These are phyloP conservation scores for Cucurbita pepo DNA, from an alignment of 306 rosid genomes.

Conservation along the genomic window DNA sequence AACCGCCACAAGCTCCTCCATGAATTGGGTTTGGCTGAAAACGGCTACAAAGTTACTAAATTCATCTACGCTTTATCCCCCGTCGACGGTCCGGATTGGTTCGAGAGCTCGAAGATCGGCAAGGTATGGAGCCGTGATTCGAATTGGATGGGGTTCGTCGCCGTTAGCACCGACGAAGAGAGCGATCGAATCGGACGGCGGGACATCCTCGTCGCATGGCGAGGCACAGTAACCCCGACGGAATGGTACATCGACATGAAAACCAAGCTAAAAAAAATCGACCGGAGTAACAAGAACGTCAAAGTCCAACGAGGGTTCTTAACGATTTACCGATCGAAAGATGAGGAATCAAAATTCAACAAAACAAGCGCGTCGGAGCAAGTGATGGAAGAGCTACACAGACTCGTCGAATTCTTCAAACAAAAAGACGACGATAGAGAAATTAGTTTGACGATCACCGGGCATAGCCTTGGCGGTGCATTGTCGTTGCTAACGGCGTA, in stretches of 20 bases:
- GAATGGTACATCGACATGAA: constrained; percentile 61
- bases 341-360: constrained; percentile 35
- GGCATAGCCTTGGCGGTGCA: constrained; percentile 72
- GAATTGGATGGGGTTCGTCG: constrained; percentile 56
- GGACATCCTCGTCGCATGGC: constrained; percentile 49
- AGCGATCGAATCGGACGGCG: constrained; percentile 41
- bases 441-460: constrained; percentile 49
- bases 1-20: constrained; percentile 21
- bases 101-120: constrained; percentile 32
- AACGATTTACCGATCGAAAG: constrained; percentile 39
- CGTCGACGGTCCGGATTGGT: constrained; percentile 41
- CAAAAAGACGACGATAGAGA: constrained; percentile 24
- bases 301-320: constrained; percentile 56
- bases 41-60: constrained; percentile 31
- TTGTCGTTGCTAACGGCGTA: constrained; percentile 45
- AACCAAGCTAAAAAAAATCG: constrained; percentile 31
- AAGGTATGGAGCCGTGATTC: constrained; percentile 57
- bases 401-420: constrained; percentile 16
- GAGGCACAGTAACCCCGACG: constrained; percentile 44
- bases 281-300: constrained; percentile 13
- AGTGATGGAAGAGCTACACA: constrained; percentile 30
- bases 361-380: constrained; percentile 58
- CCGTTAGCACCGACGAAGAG: constrained; percentile 36
- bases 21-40: constrained; percentile 18
- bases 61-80: constrained; percentile 53